Percentiles rank a stretch among this genome's conserved stretches.
Evolutionary conservation across 1,284 basidiomycete genomes (phyloP).

Genomic region (Pyrrhoderma noxium): DNA sequence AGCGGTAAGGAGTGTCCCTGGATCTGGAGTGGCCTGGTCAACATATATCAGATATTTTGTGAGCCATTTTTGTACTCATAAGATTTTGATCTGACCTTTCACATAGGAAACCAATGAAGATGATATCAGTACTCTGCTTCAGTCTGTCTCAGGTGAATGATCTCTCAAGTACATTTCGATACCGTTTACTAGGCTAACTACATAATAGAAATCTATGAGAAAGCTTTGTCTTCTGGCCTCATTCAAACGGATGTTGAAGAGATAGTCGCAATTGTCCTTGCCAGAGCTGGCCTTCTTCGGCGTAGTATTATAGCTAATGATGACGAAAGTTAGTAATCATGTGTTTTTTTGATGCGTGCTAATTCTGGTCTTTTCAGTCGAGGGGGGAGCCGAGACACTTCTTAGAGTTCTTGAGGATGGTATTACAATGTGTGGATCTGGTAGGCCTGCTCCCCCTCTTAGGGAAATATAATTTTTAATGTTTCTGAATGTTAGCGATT

Average conservation of each 20-base stretch:
- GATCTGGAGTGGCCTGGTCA: slow-evolving; percentile 65
- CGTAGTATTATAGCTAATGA: slow-evolving; percentile 40
- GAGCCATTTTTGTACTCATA: slow-evolving; percentile 17
- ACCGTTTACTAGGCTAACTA: slow-evolving; percentile 9
- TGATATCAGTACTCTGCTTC: slow-evolving; percentile 21
- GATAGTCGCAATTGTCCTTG: slow-evolving; percentile 57
- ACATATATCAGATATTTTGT: slow-evolving; percentile 65
- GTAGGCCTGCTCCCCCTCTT: slow-evolving; percentile 27
- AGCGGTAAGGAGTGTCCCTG: slow-evolving; percentile 61
- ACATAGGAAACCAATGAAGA: slow-evolving; percentile 35
- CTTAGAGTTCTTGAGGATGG: slow-evolving; percentile 53
- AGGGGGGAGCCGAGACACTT: slow-evolving; percentile 42
- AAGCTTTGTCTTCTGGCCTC: slow-evolving; percentile 47
- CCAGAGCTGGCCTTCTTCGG: slow-evolving; percentile 59
- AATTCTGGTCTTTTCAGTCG: slow-evolving; percentile 29
- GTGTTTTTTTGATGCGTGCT: slow-evolving; percentile 8
- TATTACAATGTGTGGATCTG: slow-evolving; percentile 49
- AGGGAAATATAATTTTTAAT: background rate
- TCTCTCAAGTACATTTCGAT: slow-evolving; percentile 2
- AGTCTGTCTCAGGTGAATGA: slow-evolving; percentile 30
- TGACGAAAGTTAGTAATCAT: slow-evolving; percentile 32
- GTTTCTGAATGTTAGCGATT: slow-evolving; percentile 26
- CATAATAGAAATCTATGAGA: slow-evolving; percentile 46
- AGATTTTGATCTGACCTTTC: background rate
- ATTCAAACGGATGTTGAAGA: slow-evolving; percentile 57